These are phyloP conservation scores for Monilinia vaccinii-corymbosi DNA, from an alignment of 2,329 filamentous ascomycete genomes.

Conservation along the genomic window DNA sequence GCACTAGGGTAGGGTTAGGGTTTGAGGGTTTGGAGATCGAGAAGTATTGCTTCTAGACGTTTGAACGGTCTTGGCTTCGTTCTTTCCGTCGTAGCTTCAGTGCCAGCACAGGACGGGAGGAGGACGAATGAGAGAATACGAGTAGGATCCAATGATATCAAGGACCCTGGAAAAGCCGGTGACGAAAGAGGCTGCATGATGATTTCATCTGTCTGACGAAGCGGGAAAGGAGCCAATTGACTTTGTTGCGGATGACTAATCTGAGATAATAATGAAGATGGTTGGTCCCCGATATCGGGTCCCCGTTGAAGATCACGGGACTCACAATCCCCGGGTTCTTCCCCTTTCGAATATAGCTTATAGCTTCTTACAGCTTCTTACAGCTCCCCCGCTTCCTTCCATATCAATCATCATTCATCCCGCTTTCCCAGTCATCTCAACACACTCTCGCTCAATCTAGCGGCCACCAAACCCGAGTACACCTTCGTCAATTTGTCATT, in stretches of 20 bases:
- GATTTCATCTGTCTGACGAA: background rate
- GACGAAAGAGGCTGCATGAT: background rate
- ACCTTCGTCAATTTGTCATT: constrained; percentile 18
- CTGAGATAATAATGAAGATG: no score
- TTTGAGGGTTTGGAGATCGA: background rate
- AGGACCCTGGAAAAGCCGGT: background rate
- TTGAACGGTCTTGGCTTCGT: background rate
- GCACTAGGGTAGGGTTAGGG: background rate
- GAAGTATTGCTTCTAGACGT: constrained; percentile 4
- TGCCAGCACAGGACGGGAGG: no score
- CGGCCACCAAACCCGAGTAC: constrained; percentile 5
- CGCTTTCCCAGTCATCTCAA: constrained; percentile 2
- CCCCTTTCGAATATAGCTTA: background rate
- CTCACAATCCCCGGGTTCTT: background rate
- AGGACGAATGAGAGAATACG: background rate
- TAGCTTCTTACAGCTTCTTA: no score
- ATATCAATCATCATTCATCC: background rate
- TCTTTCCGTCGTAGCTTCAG: no score
- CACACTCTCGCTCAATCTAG: background rate
- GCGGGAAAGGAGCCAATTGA: background rate
- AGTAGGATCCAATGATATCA: background rate
- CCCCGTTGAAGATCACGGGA: no score
- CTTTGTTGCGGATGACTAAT: no score
- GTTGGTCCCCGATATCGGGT: no score
- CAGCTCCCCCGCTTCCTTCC: constrained; percentile 18